Conservation (phyloP, 352 stramenopile species). For the Phytophthora pinifolia region DNA sequence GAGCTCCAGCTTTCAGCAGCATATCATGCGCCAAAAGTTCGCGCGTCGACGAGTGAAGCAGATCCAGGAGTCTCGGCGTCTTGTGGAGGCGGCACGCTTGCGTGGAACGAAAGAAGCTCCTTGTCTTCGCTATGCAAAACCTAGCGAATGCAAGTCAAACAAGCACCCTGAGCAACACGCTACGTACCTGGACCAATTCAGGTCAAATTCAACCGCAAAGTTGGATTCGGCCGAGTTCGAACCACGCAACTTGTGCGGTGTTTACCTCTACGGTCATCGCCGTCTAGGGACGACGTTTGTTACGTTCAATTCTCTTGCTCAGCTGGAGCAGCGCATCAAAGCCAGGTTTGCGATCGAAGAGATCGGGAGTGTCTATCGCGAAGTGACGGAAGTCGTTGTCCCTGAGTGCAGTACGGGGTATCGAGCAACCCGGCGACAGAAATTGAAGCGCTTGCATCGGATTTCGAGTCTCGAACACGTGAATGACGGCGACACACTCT, state of each 20-base stretch:
- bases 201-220: conserved; percentile 3
- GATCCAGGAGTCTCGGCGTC: conserved; percentile 20
- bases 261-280: conserved; percentile 50
- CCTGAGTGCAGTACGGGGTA: not conserved
- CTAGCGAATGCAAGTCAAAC: not conserved
- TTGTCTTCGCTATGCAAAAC: not conserved
- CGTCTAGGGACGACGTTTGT: conserved; percentile 47
- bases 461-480: conserved; percentile 43
- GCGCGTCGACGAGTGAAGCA: conserved; percentile 33
- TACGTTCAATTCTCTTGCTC: conserved; percentile 43
- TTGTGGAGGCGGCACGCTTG: conserved; percentile 30
- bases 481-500: conserved; percentile 55
- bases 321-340: conserved; percentile 41
- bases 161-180: not conserved
- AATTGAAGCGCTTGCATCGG: conserved; percentile 35
- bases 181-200: conserved; percentile 39
- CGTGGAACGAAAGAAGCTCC: conserved; percentile 5
- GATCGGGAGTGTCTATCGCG: conserved; percentile 52
- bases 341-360: conserved; percentile 27
- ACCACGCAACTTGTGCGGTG: conserved; percentile 41
- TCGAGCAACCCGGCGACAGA: not conserved
- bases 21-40: conserved; percentile 56
- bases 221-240: conserved; percentile 1
- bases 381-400: conserved; percentile 21
- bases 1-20: conserved; percentile 50